Percentiles rank a stretch among this genome's conserved stretches.
phyloP scores from a whole-genome alignment of 306 rosid species.

The Ziziphus jujuba region DNA sequence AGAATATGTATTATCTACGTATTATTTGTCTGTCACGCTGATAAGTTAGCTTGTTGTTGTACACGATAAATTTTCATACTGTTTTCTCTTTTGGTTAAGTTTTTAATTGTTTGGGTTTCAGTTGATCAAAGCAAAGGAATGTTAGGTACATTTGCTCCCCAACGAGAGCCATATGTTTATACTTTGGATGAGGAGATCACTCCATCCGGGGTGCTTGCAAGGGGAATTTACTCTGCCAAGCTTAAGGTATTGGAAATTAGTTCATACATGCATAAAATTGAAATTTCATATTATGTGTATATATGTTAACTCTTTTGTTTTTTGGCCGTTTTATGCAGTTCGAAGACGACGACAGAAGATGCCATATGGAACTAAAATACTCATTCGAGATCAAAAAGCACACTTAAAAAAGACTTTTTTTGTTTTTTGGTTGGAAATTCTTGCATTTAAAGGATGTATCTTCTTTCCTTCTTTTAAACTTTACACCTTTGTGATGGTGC shows the following conservation, averaged over 20 bases:
- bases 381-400: slow-evolving; percentile 48
- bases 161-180: slow-evolving; percentile 59
- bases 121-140: slow-evolving; percentile 88
- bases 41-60: too few relatives aligned
- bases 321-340: slow-evolving; percentile 30
- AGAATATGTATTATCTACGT: too few relatives aligned
- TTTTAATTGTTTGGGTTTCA: slow-evolving; percentile 33
- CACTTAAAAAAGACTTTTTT: slow-evolving; percentile 10
- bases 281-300: too few relatives aligned
- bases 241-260: slow-evolving; percentile 56
- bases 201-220: slow-evolving; percentile 83
- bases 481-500: slow-evolving; percentile 6
- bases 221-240: slow-evolving; percentile 84
- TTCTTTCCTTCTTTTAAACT: neutral
- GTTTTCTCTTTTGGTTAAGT: neutral
- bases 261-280: too few relatives aligned
- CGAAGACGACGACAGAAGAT: slow-evolving; percentile 58
- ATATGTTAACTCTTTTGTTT: neutral
- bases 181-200: slow-evolving; percentile 86
- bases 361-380: slow-evolving; percentile 51
- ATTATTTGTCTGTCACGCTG: too few relatives aligned
- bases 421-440: neutral
- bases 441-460: slow-evolving; percentile 5
- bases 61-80: neutral
- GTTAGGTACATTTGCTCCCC: slow-evolving; percentile 96